Base-by-base conservation (phyloP, 2,329 filamentous ascomycete genomes). In the Apiospora hydei region DNA sequence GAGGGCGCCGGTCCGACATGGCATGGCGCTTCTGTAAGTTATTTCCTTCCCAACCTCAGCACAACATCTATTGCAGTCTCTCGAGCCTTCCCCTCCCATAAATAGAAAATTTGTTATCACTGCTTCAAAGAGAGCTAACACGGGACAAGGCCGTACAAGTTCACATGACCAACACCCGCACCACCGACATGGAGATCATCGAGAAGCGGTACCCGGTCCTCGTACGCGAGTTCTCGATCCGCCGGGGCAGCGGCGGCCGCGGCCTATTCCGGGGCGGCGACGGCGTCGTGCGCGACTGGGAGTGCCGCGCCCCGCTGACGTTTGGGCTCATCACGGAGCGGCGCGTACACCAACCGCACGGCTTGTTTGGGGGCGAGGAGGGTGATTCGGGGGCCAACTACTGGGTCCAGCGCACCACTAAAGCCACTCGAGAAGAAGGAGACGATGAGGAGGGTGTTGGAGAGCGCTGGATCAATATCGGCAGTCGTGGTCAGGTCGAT, bases 91-190 rank as follows among this genome's bases (percentile, higher is more conserved):
- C n/a, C 46, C 6, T 21, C 7, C 0, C 18, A 8, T 7, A 18
- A 24, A 11, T 13, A 24, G 46, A 18, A 47, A 18, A 7, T 18
- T 18, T 8, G 2, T 21, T 21, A 21, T 21, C 44, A 8, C 16
- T 7, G 16, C 44, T 47, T 7, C 8, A 21, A 21, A 1, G 8
- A 21, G 5, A 34, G 14, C 14, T 34, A 34, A 57, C 51, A 5
- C 14, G 16, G 16, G 1, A 34, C 4, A 4, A 61, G 34, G 91
- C 90, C 24, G 90, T 93, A 6, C 91, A 94, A 77, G 91, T 89
- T 0, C 91, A 93, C 79, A 93, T 93, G 91, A 93, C 92, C 3
- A 93, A 94, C 77, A 93, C 91, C 2, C 87, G 91, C 14, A 93
- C 93, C 77, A 93, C 92, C 0, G 92, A 93, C 77, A 85, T 89